A percentile compares a stretch with the other conserved stretches of the same genome.
These are phyloP conservation scores for Hydnomerulius pinastri DNA, from an alignment of 768 basidiomycete genomes.

Conservation along the genomic window DNA sequence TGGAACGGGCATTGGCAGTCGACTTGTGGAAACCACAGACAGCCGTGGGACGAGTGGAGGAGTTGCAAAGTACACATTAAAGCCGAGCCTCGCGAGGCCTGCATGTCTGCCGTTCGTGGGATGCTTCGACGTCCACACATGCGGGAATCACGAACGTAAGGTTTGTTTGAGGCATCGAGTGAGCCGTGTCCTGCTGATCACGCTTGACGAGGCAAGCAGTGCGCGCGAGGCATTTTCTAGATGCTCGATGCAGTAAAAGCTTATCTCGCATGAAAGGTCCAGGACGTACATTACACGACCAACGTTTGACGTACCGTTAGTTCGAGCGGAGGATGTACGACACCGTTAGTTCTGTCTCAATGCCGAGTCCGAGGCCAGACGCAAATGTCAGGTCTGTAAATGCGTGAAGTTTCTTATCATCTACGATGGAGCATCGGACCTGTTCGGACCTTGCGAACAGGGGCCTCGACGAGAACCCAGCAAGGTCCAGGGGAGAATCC, in stretches of 20 bases:
- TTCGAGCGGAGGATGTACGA: background rate
- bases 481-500: no score
- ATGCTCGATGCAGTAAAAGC: background rate
- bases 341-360: background rate
- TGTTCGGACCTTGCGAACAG: no score
- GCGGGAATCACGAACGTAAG: background rate
- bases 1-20: background rate
- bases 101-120: background rate
- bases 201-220: background rate
- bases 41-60: background rate
- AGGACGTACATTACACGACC: background rate
- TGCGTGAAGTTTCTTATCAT: no score
- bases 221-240: background rate
- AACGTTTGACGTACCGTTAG: background rate
- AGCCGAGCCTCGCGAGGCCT: background rate
- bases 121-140: background rate
- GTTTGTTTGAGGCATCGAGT: background rate
- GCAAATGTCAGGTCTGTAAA: no score
- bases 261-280: background rate
- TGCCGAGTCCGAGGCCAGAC: no score
- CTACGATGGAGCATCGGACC: no score
- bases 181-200: background rate
- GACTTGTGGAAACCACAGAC: background rate
- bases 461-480: no score
- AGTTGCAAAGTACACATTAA: background rate